phyloP scores from a whole-genome alignment of 148 eudicot species.

The Rhododendron vialii region DNA sequence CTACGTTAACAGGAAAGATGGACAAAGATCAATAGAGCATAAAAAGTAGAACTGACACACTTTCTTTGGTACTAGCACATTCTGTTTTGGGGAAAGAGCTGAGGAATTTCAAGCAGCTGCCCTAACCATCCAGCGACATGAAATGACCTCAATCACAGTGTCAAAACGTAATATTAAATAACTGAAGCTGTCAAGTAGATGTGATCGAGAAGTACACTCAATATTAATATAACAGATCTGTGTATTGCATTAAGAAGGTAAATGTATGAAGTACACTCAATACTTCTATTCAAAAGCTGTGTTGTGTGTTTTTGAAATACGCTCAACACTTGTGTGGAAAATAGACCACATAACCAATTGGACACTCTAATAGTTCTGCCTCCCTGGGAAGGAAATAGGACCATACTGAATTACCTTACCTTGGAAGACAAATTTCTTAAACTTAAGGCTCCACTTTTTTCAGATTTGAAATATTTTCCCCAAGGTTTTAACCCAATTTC shows the following conservation, averaged over 20 bases:
- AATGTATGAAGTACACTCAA: neutral
- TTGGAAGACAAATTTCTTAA: neutral
- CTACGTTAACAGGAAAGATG: conserved; percentile 27
- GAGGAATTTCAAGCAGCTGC: neutral
- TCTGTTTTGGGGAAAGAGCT: neutral
- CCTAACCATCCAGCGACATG: neutral
- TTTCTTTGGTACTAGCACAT: neutral
- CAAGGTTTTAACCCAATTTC: neutral
- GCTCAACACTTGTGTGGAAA: neutral
- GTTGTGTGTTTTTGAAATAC: neutral
- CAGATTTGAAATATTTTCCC: neutral
- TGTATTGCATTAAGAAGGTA: neutral
- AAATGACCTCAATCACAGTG: neutral
- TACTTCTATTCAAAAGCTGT: neutral
- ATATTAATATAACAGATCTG: neutral
- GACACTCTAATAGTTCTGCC: neutral
- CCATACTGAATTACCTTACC: neutral
- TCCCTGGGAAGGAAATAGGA: neutral
- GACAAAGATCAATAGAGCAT: neutral
- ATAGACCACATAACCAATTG: neutral
- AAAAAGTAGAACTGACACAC: neutral
- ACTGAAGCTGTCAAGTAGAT: neutral
- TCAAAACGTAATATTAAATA: neutral
- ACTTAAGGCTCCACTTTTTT: neutral
- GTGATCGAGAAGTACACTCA: neutral